Conservation (phyloP, 2,329 filamentous ascomycete species). For the Sclerotinia trifoliorum region DNA sequence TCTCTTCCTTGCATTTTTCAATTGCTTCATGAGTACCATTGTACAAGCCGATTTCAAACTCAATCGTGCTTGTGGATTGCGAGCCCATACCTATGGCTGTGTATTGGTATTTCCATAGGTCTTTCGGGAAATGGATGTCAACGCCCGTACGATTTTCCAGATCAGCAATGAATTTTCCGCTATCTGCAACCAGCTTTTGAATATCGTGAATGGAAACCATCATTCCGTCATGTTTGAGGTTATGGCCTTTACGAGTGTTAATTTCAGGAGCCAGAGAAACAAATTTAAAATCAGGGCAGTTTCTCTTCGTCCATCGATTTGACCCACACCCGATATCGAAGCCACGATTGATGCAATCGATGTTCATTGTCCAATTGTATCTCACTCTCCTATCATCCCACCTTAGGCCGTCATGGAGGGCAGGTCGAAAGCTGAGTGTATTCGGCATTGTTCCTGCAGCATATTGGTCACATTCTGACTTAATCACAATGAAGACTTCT, state of each 20-base stretch:
- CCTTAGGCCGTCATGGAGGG: background rate
- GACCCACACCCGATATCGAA: background rate
- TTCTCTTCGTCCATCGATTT: background rate
- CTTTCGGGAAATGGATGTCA: background rate
- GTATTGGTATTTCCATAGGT: no score
- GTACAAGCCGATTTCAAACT: background rate
- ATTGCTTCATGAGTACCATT: constrained; percentile 1
- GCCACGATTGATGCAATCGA: background rate
- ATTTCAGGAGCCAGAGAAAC: background rate
- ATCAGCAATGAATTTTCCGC: background rate
- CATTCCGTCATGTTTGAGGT: background rate
- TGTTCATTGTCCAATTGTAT: background rate
- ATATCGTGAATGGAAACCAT: background rate
- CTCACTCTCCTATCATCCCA: background rate
- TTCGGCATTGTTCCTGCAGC: background rate
- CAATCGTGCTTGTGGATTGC: no score
- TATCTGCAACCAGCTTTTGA: background rate
- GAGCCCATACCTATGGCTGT: no score
- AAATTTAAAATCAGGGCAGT: background rate
- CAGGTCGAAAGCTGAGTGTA: background rate
- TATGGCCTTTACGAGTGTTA: background rate
- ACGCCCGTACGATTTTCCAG: background rate
- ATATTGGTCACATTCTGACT: background rate
- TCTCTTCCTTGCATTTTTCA: background rate
- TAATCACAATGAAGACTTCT: background rate